phyloP scores from a whole-genome alignment of 257 asterid genomes.

The Paraleonurus japonicus region DNA sequence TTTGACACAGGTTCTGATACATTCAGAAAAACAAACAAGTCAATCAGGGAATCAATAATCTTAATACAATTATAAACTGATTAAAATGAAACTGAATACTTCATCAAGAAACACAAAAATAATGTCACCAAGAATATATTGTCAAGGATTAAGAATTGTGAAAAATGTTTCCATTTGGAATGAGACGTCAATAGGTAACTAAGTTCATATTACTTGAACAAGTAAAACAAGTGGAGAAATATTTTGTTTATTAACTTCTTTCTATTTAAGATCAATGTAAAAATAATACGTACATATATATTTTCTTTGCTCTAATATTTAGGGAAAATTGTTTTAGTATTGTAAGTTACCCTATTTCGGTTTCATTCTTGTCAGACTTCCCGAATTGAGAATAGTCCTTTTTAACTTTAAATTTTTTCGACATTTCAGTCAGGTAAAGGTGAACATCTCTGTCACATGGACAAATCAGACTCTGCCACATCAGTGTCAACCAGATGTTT shows the following conservation, averaged over 20 bases:
- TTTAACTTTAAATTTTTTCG: too few species aligned
- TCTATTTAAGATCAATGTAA: neutral
- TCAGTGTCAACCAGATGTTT: too few species aligned
- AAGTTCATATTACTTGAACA: neutral
- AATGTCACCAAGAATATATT: neutral
- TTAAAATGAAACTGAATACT: neutral
- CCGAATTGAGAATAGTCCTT: too few species aligned
- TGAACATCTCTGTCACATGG: too few species aligned
- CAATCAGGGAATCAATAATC: neutral
- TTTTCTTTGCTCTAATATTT: neutral
- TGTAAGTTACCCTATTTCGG: too few species aligned
- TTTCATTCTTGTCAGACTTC: too few species aligned
- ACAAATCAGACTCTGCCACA: too few species aligned
- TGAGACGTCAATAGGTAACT: neutral
- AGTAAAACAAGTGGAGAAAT: neutral
- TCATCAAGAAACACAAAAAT: constrained; percentile 1
- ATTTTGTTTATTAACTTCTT: neutral
- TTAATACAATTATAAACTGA: neutral
- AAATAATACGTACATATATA: neutral
- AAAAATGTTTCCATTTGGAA: neutral
- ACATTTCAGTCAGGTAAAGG: too few species aligned
- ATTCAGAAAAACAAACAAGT: constrained; percentile 18
- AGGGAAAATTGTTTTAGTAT: too few species aligned
- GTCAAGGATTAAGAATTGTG: neutral
- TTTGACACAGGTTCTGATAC: constrained; percentile 69